Conservation (phyloP, 129 eudicot genomes). For the Helichrysum umbraculigerum region DNA sequence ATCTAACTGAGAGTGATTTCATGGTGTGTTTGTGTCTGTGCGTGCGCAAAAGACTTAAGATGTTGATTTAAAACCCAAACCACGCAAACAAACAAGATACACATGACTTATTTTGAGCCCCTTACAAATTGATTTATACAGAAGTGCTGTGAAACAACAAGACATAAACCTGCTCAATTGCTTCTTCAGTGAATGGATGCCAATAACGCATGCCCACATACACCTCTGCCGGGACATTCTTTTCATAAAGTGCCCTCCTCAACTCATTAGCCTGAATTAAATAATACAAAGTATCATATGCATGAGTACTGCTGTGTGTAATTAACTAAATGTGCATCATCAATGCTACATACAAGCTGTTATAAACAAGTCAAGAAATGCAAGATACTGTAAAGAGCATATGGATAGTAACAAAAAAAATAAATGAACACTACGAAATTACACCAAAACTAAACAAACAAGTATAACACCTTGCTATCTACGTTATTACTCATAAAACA, state of each 20-base stretch:
- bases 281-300: not conserved
- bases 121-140: not conserved
- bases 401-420: not conserved
- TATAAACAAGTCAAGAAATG: not conserved
- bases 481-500: no score
- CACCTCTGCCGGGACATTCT: slow-evolving; percentile 92
- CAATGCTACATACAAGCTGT: not conserved
- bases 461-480: no score
- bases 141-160: not conserved
- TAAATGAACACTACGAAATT: no score
- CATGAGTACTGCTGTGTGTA: not conserved
- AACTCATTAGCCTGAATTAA: slow-evolving; percentile 77
- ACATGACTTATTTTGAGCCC: not conserved
- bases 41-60: not conserved
- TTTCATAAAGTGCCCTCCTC: slow-evolving; percentile 77
- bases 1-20: no score
- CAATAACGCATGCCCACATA: slow-evolving; percentile 99
- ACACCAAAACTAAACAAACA: no score
- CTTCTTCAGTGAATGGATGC: slow-evolving; percentile 99
- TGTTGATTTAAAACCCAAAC: not conserved
- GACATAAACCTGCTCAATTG: slow-evolving; percentile 77
- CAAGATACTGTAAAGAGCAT: not conserved
- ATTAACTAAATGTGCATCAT: not conserved
- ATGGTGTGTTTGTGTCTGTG: no score
- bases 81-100: not conserved